These are phyloP conservation scores for Fibroporia radiculosa DNA, from an alignment of 768 basidiomycete species.

Conservation along the genomic window DNA sequence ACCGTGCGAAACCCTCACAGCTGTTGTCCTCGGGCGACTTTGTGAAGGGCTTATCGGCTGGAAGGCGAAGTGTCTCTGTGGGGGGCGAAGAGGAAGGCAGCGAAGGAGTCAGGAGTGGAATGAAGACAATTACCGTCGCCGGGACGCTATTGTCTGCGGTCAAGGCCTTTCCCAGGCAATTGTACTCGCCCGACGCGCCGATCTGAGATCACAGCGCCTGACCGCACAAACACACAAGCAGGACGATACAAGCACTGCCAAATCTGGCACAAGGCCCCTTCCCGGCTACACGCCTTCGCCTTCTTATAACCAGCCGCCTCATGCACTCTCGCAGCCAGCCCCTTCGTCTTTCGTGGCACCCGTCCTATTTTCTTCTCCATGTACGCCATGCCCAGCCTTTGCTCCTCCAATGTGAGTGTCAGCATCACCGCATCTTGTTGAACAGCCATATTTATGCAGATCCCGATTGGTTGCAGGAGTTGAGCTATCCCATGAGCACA, in stretches of 20 bases:
- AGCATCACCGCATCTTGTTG: background rate
- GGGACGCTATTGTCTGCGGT: background rate
- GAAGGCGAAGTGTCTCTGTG: background rate
- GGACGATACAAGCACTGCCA: slow-evolving; percentile 4
- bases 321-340: background rate
- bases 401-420: slow-evolving; percentile 5
- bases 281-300: background rate
- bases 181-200: background rate
- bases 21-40: too few species aligned
- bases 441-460: background rate
- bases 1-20: too few species aligned
- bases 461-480: slow-evolving; percentile 12
- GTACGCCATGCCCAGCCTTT: slow-evolving; percentile 1
- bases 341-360: background rate
- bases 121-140: background rate
- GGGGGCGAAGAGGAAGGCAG: background rate
- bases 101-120: background rate
- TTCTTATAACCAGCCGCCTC: slow-evolving; percentile 1
- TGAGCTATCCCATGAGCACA: slow-evolving; percentile 14
- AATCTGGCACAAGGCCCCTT: background rate
- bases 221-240: background rate
- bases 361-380: background rate
- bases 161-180: slow-evolving; percentile 2
- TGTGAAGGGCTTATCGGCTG: too few species aligned
- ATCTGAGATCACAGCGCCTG: background rate